Evolutionary conservation across 176 grass and related monocot species (phyloP).

Genomic region (Oryza coarctata): DNA sequence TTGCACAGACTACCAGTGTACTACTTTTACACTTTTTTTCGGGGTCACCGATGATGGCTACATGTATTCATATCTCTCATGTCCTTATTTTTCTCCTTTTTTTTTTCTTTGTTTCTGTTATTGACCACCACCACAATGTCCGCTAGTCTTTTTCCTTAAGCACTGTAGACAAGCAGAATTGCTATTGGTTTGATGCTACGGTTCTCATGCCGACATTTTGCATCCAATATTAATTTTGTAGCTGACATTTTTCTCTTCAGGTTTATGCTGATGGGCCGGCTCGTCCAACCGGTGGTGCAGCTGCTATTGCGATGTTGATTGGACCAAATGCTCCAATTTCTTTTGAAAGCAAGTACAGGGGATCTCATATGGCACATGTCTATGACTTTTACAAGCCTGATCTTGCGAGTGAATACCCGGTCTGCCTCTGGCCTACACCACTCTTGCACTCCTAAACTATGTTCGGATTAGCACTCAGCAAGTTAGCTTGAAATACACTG

Average conservation of each 20-base stretch:
- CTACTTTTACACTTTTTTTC: not conserved
- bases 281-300: conserved; percentile 74
- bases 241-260: conserved; percentile 21
- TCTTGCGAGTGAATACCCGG: conserved; percentile 88
- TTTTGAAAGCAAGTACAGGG: conserved; percentile 83
- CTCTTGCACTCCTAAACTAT: not conserved
- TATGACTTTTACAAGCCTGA: conserved; percentile 94
- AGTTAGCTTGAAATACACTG: not conserved
- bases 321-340: conserved; percentile 74
- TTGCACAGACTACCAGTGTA: not conserved
- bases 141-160: not conserved
- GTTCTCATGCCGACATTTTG: not conserved
- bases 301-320: conserved; percentile 82
- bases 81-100: not conserved
- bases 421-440: conserved; percentile 23
- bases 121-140: too few relatives aligned
- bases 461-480: not conserved
- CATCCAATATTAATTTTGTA: not conserved
- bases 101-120: not conserved
- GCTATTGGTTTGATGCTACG: not conserved
- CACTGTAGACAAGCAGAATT: not conserved
- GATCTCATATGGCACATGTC: conserved; percentile 80
- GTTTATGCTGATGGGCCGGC: conserved; percentile 84
- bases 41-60: not conserved
- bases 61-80: not conserved